Conservation (phyloP, 2,329 filamentous ascomycete species). For the Verticillium zaregamsianum region DNA sequence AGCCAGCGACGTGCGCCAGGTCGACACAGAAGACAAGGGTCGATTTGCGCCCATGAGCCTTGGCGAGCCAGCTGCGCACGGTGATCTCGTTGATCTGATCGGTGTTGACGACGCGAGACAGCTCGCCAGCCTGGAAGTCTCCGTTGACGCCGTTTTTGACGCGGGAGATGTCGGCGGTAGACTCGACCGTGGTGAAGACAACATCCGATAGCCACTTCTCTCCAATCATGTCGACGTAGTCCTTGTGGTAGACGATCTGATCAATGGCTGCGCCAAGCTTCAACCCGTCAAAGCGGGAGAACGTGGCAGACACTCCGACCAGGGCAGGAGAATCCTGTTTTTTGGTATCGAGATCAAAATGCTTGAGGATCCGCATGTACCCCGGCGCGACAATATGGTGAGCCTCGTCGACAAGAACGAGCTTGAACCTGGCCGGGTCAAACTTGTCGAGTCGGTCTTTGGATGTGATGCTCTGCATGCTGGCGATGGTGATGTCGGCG, state of each 20-base stretch:
- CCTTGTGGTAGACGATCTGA: constrained; percentile 92
- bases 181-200: constrained; percentile 89
- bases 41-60: constrained; percentile 69
- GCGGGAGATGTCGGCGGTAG: constrained; percentile 71
- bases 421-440: constrained; percentile 74
- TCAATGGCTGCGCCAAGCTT: constrained; percentile 82
- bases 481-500: constrained; percentile 92
- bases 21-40: constrained; percentile 96
- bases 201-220: constrained; percentile 91
- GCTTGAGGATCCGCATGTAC: constrained; percentile 70
- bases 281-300: constrained; percentile 76
- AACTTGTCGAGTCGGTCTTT: constrained; percentile 77
- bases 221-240: constrained; percentile 64
- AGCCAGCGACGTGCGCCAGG: constrained; percentile 69
- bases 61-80: constrained; percentile 79
- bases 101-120: constrained; percentile 82
- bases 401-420: constrained; percentile 91
- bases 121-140: constrained; percentile 75
- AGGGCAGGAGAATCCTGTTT: constrained; percentile 58
- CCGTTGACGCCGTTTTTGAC: constrained; percentile 63
- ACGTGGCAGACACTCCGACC: constrained; percentile 84
- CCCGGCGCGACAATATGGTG: constrained; percentile 88
- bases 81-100: constrained; percentile 76
- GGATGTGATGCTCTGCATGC: constrained; percentile 78
- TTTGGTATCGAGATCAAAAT: constrained; percentile 64